Percentiles rank a stretch among this genome's conserved stretches.
These are phyloP conservation scores for Dalbergia cultrata DNA, from an alignment of 306 rosid species.

Conservation along the genomic window DNA sequence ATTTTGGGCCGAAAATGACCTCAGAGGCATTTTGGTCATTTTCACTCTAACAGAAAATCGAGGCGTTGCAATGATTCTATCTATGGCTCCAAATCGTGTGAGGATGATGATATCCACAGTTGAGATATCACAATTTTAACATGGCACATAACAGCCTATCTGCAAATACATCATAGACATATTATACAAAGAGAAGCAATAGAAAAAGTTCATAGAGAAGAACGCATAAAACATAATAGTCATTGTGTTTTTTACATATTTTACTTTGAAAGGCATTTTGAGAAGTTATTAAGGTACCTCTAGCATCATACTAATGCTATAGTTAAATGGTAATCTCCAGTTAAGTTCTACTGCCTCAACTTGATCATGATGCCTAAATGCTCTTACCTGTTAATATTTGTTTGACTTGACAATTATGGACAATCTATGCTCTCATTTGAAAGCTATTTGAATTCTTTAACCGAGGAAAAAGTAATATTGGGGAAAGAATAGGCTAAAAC, in stretches of 20 bases:
- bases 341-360: not conserved
- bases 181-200: slow-evolving; percentile 17
- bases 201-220: slow-evolving; percentile 13
- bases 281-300: not conserved
- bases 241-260: not conserved
- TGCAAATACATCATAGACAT: slow-evolving; percentile 57
- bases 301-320: not conserved
- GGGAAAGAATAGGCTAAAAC: not conserved
- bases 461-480: not conserved
- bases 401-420: not conserved
- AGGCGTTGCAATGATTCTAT: slow-evolving; percentile 79
- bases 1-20: too few species aligned
- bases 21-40: too few species aligned
- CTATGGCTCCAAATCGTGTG: slow-evolving; percentile 96
- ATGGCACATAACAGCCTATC: slow-evolving; percentile 96
- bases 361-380: not conserved
- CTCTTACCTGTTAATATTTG: not conserved
- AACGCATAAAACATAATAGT: slow-evolving; percentile 1
- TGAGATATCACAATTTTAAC: slow-evolving; percentile 76
- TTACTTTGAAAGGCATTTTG: not conserved
- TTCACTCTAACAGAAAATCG: too few species aligned
- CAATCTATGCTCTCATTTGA: not conserved
- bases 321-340: not conserved
- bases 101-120: slow-evolving; percentile 87
- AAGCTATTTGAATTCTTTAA: not conserved